Conservation (phyloP, 805 yeast species). For the Saccharomycopsis lassenensis region DNA sequence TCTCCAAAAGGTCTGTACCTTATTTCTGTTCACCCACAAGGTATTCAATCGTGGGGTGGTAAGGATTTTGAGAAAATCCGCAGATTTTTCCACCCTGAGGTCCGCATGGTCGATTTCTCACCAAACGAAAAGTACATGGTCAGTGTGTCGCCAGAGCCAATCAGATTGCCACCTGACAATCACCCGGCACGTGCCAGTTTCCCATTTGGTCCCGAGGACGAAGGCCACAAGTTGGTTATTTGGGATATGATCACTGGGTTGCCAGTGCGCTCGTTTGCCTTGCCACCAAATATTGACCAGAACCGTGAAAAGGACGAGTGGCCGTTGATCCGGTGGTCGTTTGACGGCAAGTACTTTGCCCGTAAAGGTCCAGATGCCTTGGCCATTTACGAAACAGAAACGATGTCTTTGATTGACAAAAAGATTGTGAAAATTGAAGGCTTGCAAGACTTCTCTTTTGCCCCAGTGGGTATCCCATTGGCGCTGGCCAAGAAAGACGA, state of each 20-base stretch:
- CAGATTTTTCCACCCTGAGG: slow-evolving; percentile 82
- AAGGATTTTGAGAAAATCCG: slow-evolving; percentile 58
- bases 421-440: slow-evolving; percentile 77
- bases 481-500: slow-evolving; percentile 40
- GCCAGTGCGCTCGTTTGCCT: slow-evolving; percentile 82
- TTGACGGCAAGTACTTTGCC: slow-evolving; percentile 86
- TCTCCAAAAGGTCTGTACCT: slow-evolving; percentile 90
- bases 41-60: slow-evolving; percentile 96
- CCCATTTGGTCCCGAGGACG: slow-evolving; percentile 80
- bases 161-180: slow-evolving; percentile 54
- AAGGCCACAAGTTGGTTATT: slow-evolving; percentile 86
- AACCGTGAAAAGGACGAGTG: slow-evolving; percentile 51
- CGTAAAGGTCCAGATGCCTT: slow-evolving; percentile 89
- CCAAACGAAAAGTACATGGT: slow-evolving; percentile 87
- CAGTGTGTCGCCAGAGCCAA: slow-evolving; percentile 81
- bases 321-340: slow-evolving; percentile 97
- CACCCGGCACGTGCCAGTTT: slow-evolving; percentile 53
- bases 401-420: slow-evolving; percentile 75
- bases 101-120: slow-evolving; percentile 80
- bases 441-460: slow-evolving; percentile 85
- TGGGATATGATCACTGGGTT: slow-evolving; percentile 85
- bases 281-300: slow-evolving; percentile 61
- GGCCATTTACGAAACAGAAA: slow-evolving; percentile 73
- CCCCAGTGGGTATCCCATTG: slow-evolving; percentile 76
- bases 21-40: slow-evolving; percentile 84